phyloP scores from a whole-genome alignment of 2,329 filamentous ascomycete species.

The Fonsecaea multimorphosa region DNA sequence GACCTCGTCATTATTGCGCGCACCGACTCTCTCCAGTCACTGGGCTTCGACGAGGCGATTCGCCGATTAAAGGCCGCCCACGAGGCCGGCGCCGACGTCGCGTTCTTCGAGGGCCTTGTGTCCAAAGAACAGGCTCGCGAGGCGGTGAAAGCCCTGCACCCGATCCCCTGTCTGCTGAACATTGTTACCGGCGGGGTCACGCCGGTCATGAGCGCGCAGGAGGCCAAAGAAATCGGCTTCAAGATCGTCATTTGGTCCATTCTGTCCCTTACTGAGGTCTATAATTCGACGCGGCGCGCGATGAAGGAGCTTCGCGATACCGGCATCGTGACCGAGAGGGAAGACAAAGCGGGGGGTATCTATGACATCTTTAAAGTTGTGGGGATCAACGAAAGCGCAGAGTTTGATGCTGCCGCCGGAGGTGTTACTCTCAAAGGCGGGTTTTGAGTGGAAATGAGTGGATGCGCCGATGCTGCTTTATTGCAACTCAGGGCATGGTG shows the following conservation, averaged over 20 bases:
- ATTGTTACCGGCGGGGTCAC: conserved; percentile 53
- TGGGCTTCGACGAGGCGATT: conserved; percentile 50
- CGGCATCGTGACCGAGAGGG: conserved; percentile 4
- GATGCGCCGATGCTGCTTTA: too few species aligned
- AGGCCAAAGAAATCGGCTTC: conserved; percentile 50
- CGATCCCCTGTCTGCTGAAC: conserved; percentile 52
- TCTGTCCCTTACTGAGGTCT: conserved; percentile 9
- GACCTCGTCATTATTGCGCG: conserved; percentile 54
- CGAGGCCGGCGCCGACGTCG: conserved; percentile 50
- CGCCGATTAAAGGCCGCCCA: conserved; percentile 47
- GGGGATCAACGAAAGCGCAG: conserved; percentile 5
- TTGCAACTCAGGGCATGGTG: too few species aligned
- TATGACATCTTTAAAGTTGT: conserved; percentile 10
- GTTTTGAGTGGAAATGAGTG: neutral
- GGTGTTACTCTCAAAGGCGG: conserved; percentile 9
- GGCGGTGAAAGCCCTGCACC: conserved; percentile 45
- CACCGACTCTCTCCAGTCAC: conserved; percentile 45
- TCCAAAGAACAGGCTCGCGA: conserved; percentile 47
- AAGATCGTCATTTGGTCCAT: conserved; percentile 48
- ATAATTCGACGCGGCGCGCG: conserved; percentile 11
- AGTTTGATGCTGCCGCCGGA: conserved; percentile 13
- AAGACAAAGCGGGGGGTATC: conserved; percentile 13
- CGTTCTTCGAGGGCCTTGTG: conserved; percentile 50
- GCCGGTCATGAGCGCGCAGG: conserved; percentile 46
- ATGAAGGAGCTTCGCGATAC: conserved; percentile 17